Evolutionary conservation across 2,329 filamentous ascomycete species (phyloP).

Genomic region (Penicillium verrucosum): DNA sequence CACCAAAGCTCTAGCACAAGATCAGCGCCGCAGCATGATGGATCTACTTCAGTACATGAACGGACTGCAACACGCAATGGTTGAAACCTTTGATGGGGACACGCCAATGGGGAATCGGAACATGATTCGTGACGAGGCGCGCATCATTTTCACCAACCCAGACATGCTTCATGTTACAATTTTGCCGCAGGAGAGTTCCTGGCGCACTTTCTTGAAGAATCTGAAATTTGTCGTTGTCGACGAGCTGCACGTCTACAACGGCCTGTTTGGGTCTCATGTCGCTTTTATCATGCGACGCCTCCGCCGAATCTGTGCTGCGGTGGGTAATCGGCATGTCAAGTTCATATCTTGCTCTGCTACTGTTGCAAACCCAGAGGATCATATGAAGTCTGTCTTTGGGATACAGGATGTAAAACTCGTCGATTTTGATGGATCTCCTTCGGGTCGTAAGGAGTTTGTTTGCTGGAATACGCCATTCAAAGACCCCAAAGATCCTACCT

Average conservation of each 20-base stretch:
- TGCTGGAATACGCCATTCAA: slow-evolving; percentile 98
- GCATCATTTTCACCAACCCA: slow-evolving; percentile 95
- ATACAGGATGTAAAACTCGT: slow-evolving; percentile 75
- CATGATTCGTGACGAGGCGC: slow-evolving; percentile 77
- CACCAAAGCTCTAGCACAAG: slow-evolving; percentile 92
- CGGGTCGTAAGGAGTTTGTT: slow-evolving; percentile 87
- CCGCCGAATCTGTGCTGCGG: slow-evolving; percentile 79
- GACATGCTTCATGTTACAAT: slow-evolving; percentile 98
- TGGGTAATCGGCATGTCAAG: slow-evolving; percentile 79
- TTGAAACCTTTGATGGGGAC: slow-evolving; percentile 95
- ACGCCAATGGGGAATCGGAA: slow-evolving; percentile 79
- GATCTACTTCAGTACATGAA: slow-evolving; percentile 80
- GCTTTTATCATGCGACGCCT: slow-evolving; percentile 91
- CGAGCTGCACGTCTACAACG: slow-evolving; percentile 95
- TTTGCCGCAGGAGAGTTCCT: slow-evolving; percentile 82
- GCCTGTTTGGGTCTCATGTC: slow-evolving; percentile 88
- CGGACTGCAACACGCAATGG: slow-evolving; percentile 68
- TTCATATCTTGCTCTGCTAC: slow-evolving; percentile 98
- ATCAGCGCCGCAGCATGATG: slow-evolving; percentile 83
- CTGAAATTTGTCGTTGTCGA: slow-evolving; percentile 86
- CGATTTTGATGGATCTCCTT: slow-evolving; percentile 89
- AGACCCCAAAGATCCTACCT: slow-evolving; percentile 80
- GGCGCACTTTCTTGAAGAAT: slow-evolving; percentile 85
- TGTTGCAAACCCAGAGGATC: slow-evolving; percentile 83
- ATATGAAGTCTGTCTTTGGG: slow-evolving; percentile 94